Conservation (phyloP, 1,284 basidiomycete genomes). For the Leccinum ponderosum region DNA sequence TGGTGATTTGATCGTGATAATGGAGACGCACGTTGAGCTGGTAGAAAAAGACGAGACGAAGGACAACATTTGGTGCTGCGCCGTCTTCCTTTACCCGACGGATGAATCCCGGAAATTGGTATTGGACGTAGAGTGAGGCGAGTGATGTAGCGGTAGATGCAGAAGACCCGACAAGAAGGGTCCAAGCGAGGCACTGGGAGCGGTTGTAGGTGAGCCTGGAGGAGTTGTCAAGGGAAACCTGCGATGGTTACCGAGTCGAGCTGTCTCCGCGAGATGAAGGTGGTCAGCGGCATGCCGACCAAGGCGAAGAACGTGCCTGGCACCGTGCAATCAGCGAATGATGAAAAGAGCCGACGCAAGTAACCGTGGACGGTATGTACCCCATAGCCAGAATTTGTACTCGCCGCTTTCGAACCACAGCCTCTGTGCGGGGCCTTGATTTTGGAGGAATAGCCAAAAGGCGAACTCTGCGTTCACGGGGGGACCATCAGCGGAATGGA, state of each 20-base stretch:
- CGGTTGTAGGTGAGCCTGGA: conserved; percentile 11
- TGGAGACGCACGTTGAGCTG: conserved; percentile 63
- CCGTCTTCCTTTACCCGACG: conserved; percentile 65
- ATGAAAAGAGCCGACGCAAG: conserved; percentile 2
- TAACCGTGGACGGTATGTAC: conserved; percentile 34
- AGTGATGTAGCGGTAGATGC: conserved; percentile 65
- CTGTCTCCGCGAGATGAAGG: conserved; percentile 54
- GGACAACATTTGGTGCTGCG: conserved; percentile 67
- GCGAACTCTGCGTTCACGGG: conserved; percentile 52
- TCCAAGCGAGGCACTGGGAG: conserved; percentile 61
- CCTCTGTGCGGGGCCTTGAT: conserved; percentile 65
- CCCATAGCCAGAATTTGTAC: conserved; percentile 58
- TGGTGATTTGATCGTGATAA: background rate
- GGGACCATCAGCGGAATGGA: conserved; percentile 5
- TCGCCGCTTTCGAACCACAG: conserved; percentile 74
- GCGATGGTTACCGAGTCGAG: conserved; percentile 51
- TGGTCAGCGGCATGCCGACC: conserved; percentile 67
- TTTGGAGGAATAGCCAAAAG: conserved; percentile 76
- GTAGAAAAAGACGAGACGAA: conserved; percentile 69
- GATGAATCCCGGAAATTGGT: conserved; percentile 67
- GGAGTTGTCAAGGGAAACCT: conserved; percentile 1
- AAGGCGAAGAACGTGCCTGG: conserved; percentile 62
- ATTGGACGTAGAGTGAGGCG: conserved; percentile 65
- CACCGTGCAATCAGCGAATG: conserved; percentile 16
- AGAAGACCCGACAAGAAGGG: conserved; percentile 65